A percentile compares a stretch with the other conserved stretches of the same genome.
Evolutionary conservation across 345 rosid genomes (phyloP).

Genomic region (Camelina laxa): DNA sequence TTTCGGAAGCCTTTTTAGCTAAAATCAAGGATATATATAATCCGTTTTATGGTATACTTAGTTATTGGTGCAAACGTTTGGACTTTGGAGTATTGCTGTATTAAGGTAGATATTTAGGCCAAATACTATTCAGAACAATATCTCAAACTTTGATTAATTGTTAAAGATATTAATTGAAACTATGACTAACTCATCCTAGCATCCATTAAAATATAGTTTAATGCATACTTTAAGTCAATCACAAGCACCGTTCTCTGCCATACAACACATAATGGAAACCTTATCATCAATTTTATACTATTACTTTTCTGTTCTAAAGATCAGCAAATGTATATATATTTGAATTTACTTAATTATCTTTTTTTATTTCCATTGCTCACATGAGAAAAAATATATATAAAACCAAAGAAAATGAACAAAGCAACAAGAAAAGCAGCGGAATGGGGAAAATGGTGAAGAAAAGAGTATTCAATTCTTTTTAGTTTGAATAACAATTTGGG

Average conservation of each 20-base stretch:
- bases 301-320: neutral
- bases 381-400: neutral
- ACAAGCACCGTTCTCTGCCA: constrained; percentile 17
- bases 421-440: neutral
- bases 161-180: neutral
- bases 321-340: neutral
- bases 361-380: neutral
- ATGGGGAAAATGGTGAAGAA: neutral
- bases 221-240: constrained; percentile 26
- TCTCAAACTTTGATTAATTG: neutral
- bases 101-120: neutral
- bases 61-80: constrained; percentile 5
- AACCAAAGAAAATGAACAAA: neutral
- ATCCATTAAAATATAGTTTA: constrained; percentile 5
- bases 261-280: constrained; percentile 9
- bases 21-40: constrained; percentile 3
- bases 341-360: neutral
- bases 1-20: neutral
- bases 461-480: neutral
- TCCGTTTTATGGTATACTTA: neutral
- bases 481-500: neutral
- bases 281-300: constrained; percentile 7
- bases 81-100: neutral
- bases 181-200: constrained; percentile 6
- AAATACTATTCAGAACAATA: neutral